Base-by-base conservation (phyloP, 331 rosid species). In the Rosa hybrid region DNA sequence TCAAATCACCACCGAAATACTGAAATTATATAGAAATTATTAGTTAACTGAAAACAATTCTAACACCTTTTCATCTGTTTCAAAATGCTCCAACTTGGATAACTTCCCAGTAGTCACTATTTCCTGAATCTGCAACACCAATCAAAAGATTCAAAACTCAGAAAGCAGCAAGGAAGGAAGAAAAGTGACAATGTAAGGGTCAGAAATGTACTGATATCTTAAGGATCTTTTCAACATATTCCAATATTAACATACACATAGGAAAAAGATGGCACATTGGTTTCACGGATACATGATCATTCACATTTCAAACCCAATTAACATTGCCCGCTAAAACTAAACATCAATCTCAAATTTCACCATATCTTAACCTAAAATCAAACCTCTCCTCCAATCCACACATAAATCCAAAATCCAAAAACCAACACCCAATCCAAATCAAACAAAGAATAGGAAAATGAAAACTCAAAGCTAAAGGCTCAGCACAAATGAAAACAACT, bases 51-150 rank as follows among this genome's bases (percentile, higher is more conserved):
- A 81, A 72, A 78, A 78, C 49, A 78, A 85, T 64, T 69, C 49
- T 6, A 83, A 77, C 90, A 95, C 98, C 97, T 95, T 95, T 83
- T 95, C 97, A 82, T 95, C 97, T 27, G 86, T 87, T 88, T 91
- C 96, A 54, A 93, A 95, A 86, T 93, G 93, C 78, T 93, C 97
- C 89, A 95, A 80, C 83, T 95, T 95, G 38, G 93, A 91, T 74
- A 95, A 82, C 85, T 91, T 95, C 76, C 97, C 98, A 39, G 90
- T 91, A 44, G 94, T 88, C 78, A 93, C 89, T 78, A 95, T 95
- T 94, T 93, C 99, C 80, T 95, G 98, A 85, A 95, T 89, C 99
- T 93, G 94, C 86, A 83, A 60, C 67, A 81, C 80, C 78, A 62
- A 73, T 38, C 46, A 78, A 72, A n/a, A 59, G 77, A 77, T 74